Base-by-base conservation (phyloP, 805 yeast genomes). In the Cyberlindnera suaveolens region DNA sequence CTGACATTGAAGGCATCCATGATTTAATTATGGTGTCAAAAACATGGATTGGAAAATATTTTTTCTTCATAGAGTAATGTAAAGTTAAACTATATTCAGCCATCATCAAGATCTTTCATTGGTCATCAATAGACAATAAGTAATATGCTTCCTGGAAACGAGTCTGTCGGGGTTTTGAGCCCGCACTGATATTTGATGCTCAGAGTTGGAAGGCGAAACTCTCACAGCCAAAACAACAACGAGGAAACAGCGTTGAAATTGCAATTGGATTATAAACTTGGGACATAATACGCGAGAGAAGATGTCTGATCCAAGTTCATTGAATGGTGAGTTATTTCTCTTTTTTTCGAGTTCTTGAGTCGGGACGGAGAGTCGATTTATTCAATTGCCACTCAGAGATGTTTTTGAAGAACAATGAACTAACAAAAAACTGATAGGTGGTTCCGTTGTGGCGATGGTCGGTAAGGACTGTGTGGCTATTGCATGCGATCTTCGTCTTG, bases 401-500 rank as follows among this genome's bases (percentile, higher is more conserved):
- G 11, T 14, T 8, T 14, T 31, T 14, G 16, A 31, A 31, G 33
- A 15, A 14, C 9, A 15, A 15, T n/a, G 16, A 15, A 51, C 57
- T 57, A 48, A 58, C 54, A 34, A 9, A 15, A 5, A 10, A 18
- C 39, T 3, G 11, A 37, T 43, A 63, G 88, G 97, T 68, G 99
- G 99, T 67, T 77, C 96, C 50, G 96, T 96, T 41, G 95, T 95
- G 30, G 99, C 99, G 51, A 93, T 93, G 99, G 83, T 83, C 20
- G 99, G 99, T 57, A 90, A 95, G 62, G 97, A 89, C 55, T 93
- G 99, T 72, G 90, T 93, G 43, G 99, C 98, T 27, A 89, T 93
- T 58, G 99, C 97, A 4, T 83, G 93, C 56, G 99, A 93, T 67
- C 72, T 93, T 60, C 82, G 98, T 58, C 72, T 93, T 49, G 99